Base-by-base conservation (phyloP, 1,284 basidiomycete species). In the Tylopilus orsonianus region DNA sequence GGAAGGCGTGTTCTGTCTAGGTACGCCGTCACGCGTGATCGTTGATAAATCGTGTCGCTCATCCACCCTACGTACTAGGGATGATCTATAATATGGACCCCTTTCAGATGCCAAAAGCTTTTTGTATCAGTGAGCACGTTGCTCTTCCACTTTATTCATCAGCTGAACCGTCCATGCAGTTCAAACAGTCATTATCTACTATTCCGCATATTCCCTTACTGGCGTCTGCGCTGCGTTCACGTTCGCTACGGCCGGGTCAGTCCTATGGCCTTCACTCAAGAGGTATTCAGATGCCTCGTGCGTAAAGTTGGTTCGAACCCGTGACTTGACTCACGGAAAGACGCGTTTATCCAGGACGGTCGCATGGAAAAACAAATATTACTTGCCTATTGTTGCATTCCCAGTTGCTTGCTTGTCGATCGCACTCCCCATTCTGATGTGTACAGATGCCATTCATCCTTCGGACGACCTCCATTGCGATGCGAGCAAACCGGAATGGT, bases 11-110 rank as follows among this genome's bases (percentile, higher is more conserved):
- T 65, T 67, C 42, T 66, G 65, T 39, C 58, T 64, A 1, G 64
- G 62, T 64, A 22, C 23, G 60, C 18, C 7, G 8, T n/a, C 9
- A 13, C 9, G 9, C 18, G 9, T 26, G 14, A 27, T 18, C 22
- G 12, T 27, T 5, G 14, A 41, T 26, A 29, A 18, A 22, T 7
- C 3, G 4, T 8, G 8, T 41, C 14, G 18, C 44, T 64, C 4
- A 65, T 36, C 22, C 27, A 13, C 12, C n/a, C 43, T 24, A 5
- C 27, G 16, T 27, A 10, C 26, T n/a, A 85, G 84, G 83, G 8
- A 74, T 86, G 62, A 71, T 81, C 18, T 85, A 81, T 74, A 65
- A 65, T 42, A 83, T 86, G 81, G 67, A 81, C 52, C 79, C 83
- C 1, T 68, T 68, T 40, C 59, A 55, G 23, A 85, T 85, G 80